phyloP scores from a whole-genome alignment of 768 basidiomycete genomes.

The Astraeus odoratus region DNA sequence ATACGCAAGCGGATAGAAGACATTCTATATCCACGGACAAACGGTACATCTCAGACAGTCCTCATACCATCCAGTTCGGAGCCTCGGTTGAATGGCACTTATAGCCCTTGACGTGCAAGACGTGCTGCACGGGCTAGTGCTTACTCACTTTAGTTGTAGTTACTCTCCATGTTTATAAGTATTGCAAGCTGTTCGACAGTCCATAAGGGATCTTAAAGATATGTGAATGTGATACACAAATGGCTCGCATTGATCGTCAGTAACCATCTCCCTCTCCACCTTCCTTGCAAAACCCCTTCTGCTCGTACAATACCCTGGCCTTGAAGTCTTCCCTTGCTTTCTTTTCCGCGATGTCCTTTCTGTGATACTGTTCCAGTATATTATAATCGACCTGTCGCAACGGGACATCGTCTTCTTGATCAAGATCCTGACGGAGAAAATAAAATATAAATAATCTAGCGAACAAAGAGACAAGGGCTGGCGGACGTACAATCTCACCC shows the following conservation, averaged over 20 bases:
- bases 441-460: conserved; percentile 3
- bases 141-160: conserved; percentile 5
- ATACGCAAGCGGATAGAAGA: conserved; percentile 75
- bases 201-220: conserved; percentile 1
- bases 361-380: conserved; percentile 63
- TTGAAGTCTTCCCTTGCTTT: conserved; percentile 79
- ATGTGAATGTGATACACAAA: conserved; percentile 11
- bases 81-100: conserved; percentile 41
- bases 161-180: too few species aligned
- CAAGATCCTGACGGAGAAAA: conserved; percentile 62
- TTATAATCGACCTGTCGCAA: conserved; percentile 69
- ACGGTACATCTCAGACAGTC: conserved; percentile 27
- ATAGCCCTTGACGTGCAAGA: conserved; percentile 35
- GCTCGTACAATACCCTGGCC: conserved; percentile 73
- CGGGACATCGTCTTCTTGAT: conserved; percentile 84
- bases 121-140: too few species aligned
- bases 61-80: conserved; percentile 28
- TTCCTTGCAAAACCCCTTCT: conserved; percentile 90
- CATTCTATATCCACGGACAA: conserved; percentile 45
- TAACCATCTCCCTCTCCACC: conserved; percentile 97
- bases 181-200: conserved; percentile 1
- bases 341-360: conserved; percentile 64
- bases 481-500: conserved; percentile 83
- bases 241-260: conserved; percentile 27
- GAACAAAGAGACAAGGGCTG: not conserved